phyloP scores from a whole-genome alignment of 371 early-diverging fungal genomes.

The Cokeromyces recurvatus region DNA sequence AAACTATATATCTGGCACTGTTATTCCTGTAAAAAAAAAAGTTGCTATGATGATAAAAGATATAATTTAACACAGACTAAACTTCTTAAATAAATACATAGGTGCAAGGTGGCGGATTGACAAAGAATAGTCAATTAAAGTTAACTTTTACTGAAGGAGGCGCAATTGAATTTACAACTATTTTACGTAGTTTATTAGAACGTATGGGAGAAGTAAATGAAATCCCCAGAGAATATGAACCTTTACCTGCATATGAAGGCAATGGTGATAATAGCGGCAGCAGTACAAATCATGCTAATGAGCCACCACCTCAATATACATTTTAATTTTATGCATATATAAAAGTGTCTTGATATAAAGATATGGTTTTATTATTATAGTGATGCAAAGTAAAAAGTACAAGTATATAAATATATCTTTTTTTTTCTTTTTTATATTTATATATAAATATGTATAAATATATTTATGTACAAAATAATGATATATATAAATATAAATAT shows the following conservation, averaged over 20 bases:
- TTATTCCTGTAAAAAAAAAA: conserved; percentile 44
- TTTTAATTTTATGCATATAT: no score
- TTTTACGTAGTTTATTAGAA: conserved; percentile 33
- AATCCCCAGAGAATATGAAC: conserved; percentile 32
- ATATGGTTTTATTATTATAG: no score
- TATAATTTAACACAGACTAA: not conserved
- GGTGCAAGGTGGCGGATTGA: conserved; percentile 48
- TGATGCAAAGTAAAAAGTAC: no score
- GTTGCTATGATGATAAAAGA: no score
- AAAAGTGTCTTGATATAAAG: no score
- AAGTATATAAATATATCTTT: no score
- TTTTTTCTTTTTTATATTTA: no score
- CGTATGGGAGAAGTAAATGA: conserved; percentile 34
- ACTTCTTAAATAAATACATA: conserved; percentile 1
- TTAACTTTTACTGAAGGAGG: conserved; percentile 51
- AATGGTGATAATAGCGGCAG: conserved; percentile 9
- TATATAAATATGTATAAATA: no score
- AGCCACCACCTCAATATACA: conserved; percentile 7
- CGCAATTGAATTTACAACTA: conserved; percentile 47
- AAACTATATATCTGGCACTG: conserved; percentile 41
- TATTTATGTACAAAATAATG: no score
- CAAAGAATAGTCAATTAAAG: conserved; percentile 27
- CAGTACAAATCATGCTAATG: not conserved
- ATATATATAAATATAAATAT: no score
- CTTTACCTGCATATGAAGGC: conserved; percentile 31